Conservation (phyloP, 768 basidiomycete species). For the Kwoniella sp. region DNA sequence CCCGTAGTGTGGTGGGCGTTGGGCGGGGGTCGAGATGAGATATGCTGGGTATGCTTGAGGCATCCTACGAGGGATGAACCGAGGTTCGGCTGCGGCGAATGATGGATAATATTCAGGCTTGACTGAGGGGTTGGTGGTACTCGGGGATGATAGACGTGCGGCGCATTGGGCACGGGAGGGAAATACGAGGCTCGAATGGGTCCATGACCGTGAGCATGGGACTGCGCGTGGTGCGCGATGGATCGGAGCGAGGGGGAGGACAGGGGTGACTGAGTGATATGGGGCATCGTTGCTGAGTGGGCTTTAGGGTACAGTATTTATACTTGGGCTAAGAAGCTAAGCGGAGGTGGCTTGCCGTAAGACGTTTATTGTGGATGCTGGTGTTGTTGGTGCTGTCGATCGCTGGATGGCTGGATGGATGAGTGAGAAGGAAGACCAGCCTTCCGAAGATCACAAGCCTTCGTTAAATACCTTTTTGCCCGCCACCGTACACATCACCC, state of each 20-base stretch:
- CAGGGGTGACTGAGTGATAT: constrained; percentile 21
- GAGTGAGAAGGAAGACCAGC: not conserved
- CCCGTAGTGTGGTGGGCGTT: not conserved
- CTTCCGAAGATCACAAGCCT: not conserved
- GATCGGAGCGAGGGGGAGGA: constrained; percentile 24
- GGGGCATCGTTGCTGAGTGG: constrained; percentile 16
- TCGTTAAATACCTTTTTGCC: not conserved
- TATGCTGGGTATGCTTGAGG: constrained; percentile 17
- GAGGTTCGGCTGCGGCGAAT: constrained; percentile 9
- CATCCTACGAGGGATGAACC: constrained; percentile 16
- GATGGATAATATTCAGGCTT: constrained; percentile 4
- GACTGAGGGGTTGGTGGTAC: constrained; percentile 15
- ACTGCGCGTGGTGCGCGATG: constrained; percentile 19
- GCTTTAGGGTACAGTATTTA: not conserved
- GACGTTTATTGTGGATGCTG: not conserved
- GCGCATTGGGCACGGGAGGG: constrained; percentile 15
- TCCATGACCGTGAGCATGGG: not conserved
- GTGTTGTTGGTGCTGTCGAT: not conserved
- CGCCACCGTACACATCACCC: too few species aligned
- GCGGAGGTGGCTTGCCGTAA: not conserved
- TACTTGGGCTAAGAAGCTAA: not conserved
- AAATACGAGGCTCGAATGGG: constrained; percentile 17
- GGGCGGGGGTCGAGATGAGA: not conserved
- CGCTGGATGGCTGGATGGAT: constrained; percentile 2
- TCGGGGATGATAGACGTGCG: constrained; percentile 19